Evolutionary conservation across 768 basidiomycete genomes (phyloP).

Genomic region (Boletus rubescentipes): DNA sequence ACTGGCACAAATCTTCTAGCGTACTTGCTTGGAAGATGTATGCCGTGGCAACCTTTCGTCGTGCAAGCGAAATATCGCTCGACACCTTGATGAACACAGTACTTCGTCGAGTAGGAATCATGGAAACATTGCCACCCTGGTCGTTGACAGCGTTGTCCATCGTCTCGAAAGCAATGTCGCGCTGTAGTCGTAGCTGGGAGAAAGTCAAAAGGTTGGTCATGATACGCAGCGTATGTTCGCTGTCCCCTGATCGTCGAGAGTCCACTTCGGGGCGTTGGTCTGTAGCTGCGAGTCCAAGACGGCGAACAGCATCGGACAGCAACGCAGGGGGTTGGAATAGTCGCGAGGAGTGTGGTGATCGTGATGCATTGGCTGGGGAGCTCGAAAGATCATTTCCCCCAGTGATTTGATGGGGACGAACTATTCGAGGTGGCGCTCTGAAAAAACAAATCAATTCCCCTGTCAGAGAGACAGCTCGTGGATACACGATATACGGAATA

Average conservation of each 20-base stretch:
- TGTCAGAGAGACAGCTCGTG: conserved; percentile 29
- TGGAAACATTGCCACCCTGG: conserved; percentile 17
- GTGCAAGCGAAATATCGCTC: conserved; percentile 46
- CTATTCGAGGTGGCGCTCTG: conserved; percentile 68
- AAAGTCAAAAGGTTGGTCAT: conserved; percentile 76
- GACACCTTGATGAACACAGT: conserved; percentile 58
- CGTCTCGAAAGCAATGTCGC: conserved; percentile 41
- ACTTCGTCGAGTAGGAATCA: conserved; percentile 47
- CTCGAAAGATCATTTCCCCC: conserved; percentile 44
- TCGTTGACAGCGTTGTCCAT: conserved; percentile 32
- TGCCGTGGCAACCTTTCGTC: conserved; percentile 55
- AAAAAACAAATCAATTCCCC: conserved; percentile 89
- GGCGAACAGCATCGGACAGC: conserved; percentile 71
- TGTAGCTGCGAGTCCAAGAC: conserved; percentile 58
- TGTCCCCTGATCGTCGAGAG: conserved; percentile 48
- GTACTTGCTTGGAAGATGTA: conserved; percentile 54
- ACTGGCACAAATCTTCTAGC: conserved; percentile 50
- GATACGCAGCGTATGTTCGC: conserved; percentile 63
- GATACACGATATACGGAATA: neutral
- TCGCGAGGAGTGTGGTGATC: conserved; percentile 25
- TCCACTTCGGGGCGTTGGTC: conserved; percentile 46
- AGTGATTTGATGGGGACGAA: conserved; percentile 47
- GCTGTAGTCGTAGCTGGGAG: conserved; percentile 43
- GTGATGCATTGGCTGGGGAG: conserved; percentile 38
- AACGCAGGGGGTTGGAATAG: conserved; percentile 64